These are phyloP conservation scores for Kluyveromyces sp. DNA, from an alignment of 1,139 yeast genomes.

Conservation along the genomic window DNA sequence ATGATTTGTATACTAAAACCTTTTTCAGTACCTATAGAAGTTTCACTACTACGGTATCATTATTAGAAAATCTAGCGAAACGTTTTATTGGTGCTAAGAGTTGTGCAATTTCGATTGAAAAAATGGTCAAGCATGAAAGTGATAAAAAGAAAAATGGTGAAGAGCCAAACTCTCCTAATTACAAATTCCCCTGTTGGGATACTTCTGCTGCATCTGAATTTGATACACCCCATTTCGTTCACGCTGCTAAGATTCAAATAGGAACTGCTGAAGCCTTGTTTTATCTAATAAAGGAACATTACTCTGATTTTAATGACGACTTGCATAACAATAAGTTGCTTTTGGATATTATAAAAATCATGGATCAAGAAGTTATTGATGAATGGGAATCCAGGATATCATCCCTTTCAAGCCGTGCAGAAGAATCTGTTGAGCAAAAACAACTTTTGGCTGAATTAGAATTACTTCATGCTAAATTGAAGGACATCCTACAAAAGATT, in stretches of 20 bases:
- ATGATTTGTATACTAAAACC: conserved; percentile 51
- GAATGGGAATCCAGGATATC: conserved; percentile 53
- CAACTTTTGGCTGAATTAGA: conserved; percentile 17
- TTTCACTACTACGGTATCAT: conserved; percentile 46
- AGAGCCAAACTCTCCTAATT: not conserved
- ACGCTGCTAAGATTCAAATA: conserved; percentile 64
- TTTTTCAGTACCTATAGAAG: conserved; percentile 60
- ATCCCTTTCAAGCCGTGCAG: conserved; percentile 2
- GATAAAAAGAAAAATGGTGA: conserved; percentile 1
- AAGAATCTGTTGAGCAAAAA: conserved; percentile 6
- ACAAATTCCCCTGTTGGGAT: conserved; percentile 42
- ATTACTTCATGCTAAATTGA: conserved; percentile 41
- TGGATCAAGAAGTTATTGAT: conserved; percentile 59
- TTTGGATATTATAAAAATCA: conserved; percentile 57
- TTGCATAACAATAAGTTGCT: conserved; percentile 52
- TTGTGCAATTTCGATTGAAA: conserved; percentile 45
- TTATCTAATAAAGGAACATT: conserved; percentile 65
- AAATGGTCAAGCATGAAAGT: conserved; percentile 11
- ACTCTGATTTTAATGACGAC: conserved; percentile 68
- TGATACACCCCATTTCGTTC: conserved; percentile 34
- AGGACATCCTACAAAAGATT: conserved; percentile 55
- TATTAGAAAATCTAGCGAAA: conserved; percentile 42
- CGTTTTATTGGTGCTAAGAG: conserved; percentile 54
- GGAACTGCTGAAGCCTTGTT: conserved; percentile 75
- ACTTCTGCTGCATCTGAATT: conserved; percentile 21